These are phyloP conservation scores for Lachancea sp. DNA, from an alignment of 805 yeast genomes.

Conservation along the genomic window DNA sequence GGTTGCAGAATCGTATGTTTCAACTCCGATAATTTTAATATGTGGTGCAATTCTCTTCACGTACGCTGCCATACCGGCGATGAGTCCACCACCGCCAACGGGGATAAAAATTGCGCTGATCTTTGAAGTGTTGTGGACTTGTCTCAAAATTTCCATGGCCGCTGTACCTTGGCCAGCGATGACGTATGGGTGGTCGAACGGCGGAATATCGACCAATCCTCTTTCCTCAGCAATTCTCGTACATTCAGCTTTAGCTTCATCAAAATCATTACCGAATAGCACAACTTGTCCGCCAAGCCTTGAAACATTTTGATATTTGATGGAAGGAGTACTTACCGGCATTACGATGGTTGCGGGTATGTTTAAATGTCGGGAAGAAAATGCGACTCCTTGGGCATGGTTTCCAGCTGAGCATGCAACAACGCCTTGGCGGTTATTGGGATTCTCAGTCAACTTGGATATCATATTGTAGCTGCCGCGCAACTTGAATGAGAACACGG, in stretches of 20 bases:
- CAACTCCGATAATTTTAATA: slow-evolving; percentile 91
- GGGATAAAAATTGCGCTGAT: slow-evolving; percentile 85
- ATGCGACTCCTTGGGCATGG: slow-evolving; percentile 99
- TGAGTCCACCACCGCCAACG: slow-evolving; percentile 95
- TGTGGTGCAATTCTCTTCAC: slow-evolving; percentile 96
- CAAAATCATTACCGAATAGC: slow-evolving; percentile 88
- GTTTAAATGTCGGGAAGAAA: slow-evolving; percentile 72
- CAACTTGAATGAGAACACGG: slow-evolving; percentile 91
- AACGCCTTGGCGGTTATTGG: slow-evolving; percentile 72
- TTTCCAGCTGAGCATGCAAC: slow-evolving; percentile 98
- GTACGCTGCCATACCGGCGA: slow-evolving; percentile 87
- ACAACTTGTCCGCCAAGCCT: slow-evolving; percentile 93
- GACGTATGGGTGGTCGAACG: slow-evolving; percentile 95
- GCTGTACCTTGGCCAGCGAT: slow-evolving; percentile 99
- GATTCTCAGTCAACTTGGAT: slow-evolving; percentile 62
- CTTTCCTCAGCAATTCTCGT: slow-evolving; percentile 58
- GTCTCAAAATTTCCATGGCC: slow-evolving; percentile 88
- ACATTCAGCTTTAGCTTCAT: slow-evolving; percentile 91
- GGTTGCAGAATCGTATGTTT: slow-evolving; percentile 94
- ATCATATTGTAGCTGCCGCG: slow-evolving; percentile 98
- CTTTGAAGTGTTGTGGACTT: slow-evolving; percentile 56
- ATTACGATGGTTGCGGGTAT: slow-evolving; percentile 95
- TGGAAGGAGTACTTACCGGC: slow-evolving; percentile 96
- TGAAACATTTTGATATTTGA: slow-evolving; percentile 85
- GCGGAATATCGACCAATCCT: slow-evolving; percentile 88